Percentiles rank a stretch among this genome's conserved stretches.
phyloP scores from a whole-genome alignment of 176 grass and related monocot genomes.

The Oryza glaberrima region DNA sequence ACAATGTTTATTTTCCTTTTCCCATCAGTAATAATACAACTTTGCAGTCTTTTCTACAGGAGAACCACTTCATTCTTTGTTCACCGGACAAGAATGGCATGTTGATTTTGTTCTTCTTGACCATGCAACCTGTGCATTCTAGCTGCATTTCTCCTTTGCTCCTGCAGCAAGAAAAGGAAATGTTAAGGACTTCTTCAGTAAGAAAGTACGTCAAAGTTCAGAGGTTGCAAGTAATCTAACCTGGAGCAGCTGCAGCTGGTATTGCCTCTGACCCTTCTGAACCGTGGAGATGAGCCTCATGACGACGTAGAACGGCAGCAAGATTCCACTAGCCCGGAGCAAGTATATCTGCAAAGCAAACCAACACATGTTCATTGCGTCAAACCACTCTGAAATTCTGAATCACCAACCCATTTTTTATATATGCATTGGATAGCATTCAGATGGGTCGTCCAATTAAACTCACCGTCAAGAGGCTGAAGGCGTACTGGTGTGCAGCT shows the following conservation, averaged over 20 bases:
- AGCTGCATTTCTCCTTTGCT: constrained; percentile 47
- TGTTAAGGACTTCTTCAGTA: constrained; percentile 9
- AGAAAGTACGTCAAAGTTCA: background rate
- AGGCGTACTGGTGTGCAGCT: constrained; percentile 58
- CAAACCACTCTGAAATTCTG: background rate
- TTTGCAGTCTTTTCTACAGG: constrained; percentile 11
- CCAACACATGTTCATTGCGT: background rate
- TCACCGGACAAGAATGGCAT: constrained; percentile 34
- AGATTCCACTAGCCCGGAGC: constrained; percentile 68
- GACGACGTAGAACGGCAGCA: constrained; percentile 69
- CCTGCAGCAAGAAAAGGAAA: background rate
- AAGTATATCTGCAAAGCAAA: constrained; percentile 51
- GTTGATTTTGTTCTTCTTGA: constrained; percentile 23
- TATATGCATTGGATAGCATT: background rate
- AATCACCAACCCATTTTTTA: background rate
- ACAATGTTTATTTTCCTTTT: background rate
- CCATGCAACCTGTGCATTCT: constrained; percentile 8
- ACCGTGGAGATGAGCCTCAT: constrained; percentile 65
- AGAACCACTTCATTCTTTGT: background rate
- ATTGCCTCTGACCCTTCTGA: constrained; percentile 59
- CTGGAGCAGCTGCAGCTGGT: constrained; percentile 53
- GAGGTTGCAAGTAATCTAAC: constrained; percentile 40
- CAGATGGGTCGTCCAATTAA: background rate
- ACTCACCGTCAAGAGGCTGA: constrained; percentile 67
- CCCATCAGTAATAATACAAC: constrained; percentile 8